Base-by-base conservation (phyloP, 78 protist genomes). In the Polysphondylium violaceum region DNA sequence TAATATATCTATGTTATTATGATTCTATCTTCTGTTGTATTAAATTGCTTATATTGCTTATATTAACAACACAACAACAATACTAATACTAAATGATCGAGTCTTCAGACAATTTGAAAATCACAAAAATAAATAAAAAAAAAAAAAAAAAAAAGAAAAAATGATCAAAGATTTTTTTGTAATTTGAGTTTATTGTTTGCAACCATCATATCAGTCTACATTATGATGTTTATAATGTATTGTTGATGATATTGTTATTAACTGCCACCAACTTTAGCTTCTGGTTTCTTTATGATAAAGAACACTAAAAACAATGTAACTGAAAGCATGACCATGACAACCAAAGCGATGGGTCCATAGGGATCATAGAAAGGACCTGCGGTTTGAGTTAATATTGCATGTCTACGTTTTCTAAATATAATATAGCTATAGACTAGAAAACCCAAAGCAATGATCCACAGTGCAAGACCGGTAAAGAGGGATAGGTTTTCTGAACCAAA, bases 401-500 rank as follows among this genome's bases (percentile, higher is more conserved):
- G 21, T 33, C 90, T 12, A 44, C 90, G 44, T 21, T 23, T 35
- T 47, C 90, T 36, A 41, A 83, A 83, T 12, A 83, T 83, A 3
- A 83, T 27, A 68, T 83, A 83, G 19, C 77, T 68, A 25, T 83
- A 83, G 50, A 83, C 51, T 8, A 83, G 56, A 41, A 83, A 83
- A 23, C 90, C 90, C 14, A 83, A 38, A 11, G 90, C 90, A 69
- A 83, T 83, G 1, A 83, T 55, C 90, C 90, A 83, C 1, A 83
- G 75, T n/a, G 77, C 50, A 11, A 83, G 43, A 56, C 90, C 90
- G 0, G 90, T 83, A 19, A 83, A 83, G 0, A 83, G 72, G 5
- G 86, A 5, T 4, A 83, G 21, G 0, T 55, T 68, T 31, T 83
- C 79, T 19, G 90, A 69, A n/a, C 90, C 90, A 41, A 83, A 83